Conservation (phyloP, 179 eudicot species). For the Silene noctiflora region DNA sequence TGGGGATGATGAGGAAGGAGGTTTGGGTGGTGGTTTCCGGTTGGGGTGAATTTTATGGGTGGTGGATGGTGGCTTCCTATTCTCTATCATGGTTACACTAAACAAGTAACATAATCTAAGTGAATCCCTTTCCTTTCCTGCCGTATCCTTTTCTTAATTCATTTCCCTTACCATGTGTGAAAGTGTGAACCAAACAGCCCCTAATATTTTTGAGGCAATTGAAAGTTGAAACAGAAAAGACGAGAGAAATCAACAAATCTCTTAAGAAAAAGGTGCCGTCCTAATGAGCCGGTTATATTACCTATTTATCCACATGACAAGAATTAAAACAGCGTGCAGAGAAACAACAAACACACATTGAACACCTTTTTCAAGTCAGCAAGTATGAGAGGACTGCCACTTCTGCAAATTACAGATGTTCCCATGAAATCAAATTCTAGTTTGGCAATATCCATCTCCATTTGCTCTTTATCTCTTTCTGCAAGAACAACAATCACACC, state of each 20-base stretch:
- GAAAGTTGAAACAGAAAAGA: neutral
- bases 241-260: neutral
- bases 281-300: neutral
- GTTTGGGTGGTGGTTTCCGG: too few species aligned
- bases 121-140: too few species aligned
- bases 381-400: conserved; percentile 97
- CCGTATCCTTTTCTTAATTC: too few species aligned
- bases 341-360: neutral
- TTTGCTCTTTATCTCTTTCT: conserved; percentile 92
- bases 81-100: too few species aligned
- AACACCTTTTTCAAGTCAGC: conserved; percentile 88
- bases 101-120: too few species aligned
- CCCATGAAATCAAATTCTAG: conserved; percentile 94
- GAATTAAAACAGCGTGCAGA: neutral
- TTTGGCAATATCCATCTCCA: conserved; percentile 91
- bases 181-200: too few species aligned
- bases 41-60: too few species aligned
- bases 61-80: too few species aligned
- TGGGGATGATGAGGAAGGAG: too few species aligned
- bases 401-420: conserved; percentile 87
- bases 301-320: neutral
- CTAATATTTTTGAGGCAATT: neutral
- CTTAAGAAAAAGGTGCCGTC: neutral
- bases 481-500: conserved; percentile 92
- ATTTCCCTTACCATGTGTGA: too few species aligned